Evolutionary conservation across 208 protist genomes (phyloP).

Genomic region (Acanthamoeba castellanii): DNA sequence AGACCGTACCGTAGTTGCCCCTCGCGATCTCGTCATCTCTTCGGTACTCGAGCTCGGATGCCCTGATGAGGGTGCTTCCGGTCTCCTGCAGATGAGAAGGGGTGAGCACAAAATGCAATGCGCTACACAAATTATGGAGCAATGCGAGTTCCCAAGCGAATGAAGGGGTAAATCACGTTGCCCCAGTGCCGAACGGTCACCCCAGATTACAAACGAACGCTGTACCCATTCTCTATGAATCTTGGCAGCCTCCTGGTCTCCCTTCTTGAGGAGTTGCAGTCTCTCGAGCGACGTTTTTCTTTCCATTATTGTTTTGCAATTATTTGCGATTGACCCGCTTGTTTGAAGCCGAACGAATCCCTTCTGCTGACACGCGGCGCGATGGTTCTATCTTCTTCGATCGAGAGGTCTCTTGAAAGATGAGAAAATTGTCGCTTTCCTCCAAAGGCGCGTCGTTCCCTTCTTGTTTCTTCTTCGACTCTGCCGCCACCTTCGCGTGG

Average conservation of each 20-base stretch:
- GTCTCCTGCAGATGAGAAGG: background rate
- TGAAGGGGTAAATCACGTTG: too few relatives aligned
- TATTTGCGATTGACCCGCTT: too few relatives aligned
- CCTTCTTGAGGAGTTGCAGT: slow-evolving; percentile 28
- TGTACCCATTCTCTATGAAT: slow-evolving; percentile 46
- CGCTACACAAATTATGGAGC: too few relatives aligned
- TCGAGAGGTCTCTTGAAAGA: too few relatives aligned
- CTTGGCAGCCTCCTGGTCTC: slow-evolving; percentile 16
- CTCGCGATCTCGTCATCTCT: slow-evolving; percentile 18
- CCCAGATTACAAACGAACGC: background rate
- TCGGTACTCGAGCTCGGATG: slow-evolving; percentile 3
- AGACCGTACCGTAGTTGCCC: slow-evolving; percentile 57
- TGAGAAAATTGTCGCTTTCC: background rate
- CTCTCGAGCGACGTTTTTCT: slow-evolving; percentile 41
- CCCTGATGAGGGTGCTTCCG: slow-evolving; percentile 10
- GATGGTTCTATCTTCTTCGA: too few relatives aligned
- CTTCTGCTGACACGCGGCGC: too few relatives aligned
- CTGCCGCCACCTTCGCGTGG: too few relatives aligned
- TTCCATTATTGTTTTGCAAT: background rate
- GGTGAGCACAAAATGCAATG: background rate
- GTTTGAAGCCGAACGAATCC: too few relatives aligned
- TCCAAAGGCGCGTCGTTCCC: background rate
- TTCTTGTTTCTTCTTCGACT: too few relatives aligned
- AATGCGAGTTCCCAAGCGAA: too few relatives aligned
- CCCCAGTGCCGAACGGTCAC: too few relatives aligned